Evolutionary conservation across 352 stramenopile species (phyloP).

Genomic region (Phytophthora syringae): DNA sequence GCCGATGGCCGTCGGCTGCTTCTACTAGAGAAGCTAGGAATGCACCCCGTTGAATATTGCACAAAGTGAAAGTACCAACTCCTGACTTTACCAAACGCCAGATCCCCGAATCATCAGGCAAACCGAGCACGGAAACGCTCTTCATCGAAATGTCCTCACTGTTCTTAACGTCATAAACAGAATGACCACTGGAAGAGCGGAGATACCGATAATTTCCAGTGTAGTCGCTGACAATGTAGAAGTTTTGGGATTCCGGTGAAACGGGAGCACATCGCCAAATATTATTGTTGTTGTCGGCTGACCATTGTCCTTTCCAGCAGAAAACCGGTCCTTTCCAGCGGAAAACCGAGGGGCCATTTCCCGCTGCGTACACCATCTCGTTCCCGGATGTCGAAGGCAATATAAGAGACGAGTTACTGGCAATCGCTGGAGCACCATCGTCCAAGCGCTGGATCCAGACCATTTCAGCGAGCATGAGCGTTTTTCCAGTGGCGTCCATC

Average conservation of each 20-base stretch:
- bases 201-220: slow-evolving; percentile 13
- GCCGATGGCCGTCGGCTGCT: background rate
- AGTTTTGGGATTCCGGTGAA: background rate
- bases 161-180: too few species aligned
- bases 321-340: too few species aligned
- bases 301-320: slow-evolving; percentile 16
- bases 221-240: slow-evolving; percentile 16
- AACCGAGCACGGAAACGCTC: background rate
- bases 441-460: slow-evolving; percentile 14
- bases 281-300: slow-evolving; percentile 11
- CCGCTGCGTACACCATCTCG: slow-evolving; percentile 10
- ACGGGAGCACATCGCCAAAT: slow-evolving; percentile 17
- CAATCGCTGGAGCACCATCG: background rate
- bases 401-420: slow-evolving; percentile 7
- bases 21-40: slow-evolving; percentile 3
- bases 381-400: background rate
- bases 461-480: slow-evolving; percentile 13
- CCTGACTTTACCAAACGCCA: slow-evolving; percentile 14
- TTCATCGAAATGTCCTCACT: slow-evolving; percentile 6
- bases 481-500: background rate
- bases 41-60: slow-evolving; percentile 2
- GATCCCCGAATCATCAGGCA: background rate
- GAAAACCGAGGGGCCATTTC: too few species aligned
- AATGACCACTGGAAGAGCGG: background rate
- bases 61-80: background rate